Conservation (phyloP, 1,284 basidiomycete species). For the Cutaneotrichosporon mucoides region DNA sequence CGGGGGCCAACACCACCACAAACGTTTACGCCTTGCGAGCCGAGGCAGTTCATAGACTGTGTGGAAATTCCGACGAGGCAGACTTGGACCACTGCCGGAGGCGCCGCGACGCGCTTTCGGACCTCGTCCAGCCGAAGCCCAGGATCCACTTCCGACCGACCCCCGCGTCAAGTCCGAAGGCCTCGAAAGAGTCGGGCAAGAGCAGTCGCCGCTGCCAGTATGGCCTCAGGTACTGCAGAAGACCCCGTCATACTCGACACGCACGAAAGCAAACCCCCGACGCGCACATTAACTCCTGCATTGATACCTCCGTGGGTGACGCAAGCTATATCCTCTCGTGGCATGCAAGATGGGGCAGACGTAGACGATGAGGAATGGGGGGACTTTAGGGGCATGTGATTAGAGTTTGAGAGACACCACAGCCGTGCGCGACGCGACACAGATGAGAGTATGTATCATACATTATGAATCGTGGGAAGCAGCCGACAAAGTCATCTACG, state of each 20-base stretch:
- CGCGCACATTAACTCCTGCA: not conserved
- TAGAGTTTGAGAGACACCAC: no score
- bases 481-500: no score
- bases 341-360: not conserved
- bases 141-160: not conserved
- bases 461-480: not conserved
- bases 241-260: no score
- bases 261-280: no score
- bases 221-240: no score
- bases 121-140: no score
- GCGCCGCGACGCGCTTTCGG: no score
- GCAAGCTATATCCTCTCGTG: no score
- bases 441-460: not conserved
- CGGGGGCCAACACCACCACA: not conserved
- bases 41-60: constrained; percentile 1
- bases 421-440: no score
- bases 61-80: not conserved
- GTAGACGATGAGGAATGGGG: constrained; percentile 3
- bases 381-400: not conserved
- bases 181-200: no score
- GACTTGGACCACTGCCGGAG: not conserved
- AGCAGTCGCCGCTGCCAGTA: no score
- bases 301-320: not conserved
- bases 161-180: not conserved
- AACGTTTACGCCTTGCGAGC: not conserved